phyloP scores from a whole-genome alignment of 768 basidiomycete species.

The Dioszegia crocea region DNA sequence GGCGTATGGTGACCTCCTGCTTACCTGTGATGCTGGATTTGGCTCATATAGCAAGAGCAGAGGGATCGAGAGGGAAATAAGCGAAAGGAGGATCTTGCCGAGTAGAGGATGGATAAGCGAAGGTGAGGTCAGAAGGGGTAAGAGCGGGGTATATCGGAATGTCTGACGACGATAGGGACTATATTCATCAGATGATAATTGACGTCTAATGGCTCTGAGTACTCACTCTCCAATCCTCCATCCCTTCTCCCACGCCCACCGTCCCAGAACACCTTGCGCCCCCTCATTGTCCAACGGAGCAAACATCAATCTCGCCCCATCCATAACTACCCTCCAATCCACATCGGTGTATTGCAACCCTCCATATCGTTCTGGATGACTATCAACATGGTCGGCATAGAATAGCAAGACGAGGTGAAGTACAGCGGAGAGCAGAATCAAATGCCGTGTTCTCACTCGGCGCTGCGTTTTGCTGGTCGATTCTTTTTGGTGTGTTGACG shows the following conservation, averaged over 20 bases:
- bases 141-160: conserved; percentile 91
- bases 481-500: background rate
- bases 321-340: conserved; percentile 92
- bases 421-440: background rate
- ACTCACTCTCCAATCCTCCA: conserved; percentile 3
- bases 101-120: conserved; percentile 80
- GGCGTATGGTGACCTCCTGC: background rate
- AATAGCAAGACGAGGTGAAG: conserved; percentile 26
- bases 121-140: conserved; percentile 75
- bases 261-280: conserved; percentile 55
- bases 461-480: background rate
- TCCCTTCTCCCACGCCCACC: conserved; percentile 4
- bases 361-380: conserved; percentile 37
- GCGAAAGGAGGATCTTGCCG: conserved; percentile 84
- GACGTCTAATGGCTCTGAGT: too few species aligned
- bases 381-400: conserved; percentile 40
- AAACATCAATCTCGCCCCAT: conserved; percentile 67
- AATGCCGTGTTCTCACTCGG: background rate
- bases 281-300: conserved; percentile 10
- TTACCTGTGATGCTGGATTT: background rate
- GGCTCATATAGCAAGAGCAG: conserved; percentile 25
- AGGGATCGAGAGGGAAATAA: conserved; percentile 70
- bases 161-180: conserved; percentile 90
- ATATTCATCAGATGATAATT: conserved; percentile 3
- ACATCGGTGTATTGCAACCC: conserved; percentile 91